Percentiles rank a stretch among this genome's conserved stretches.
Evolutionary conservation across 2,329 filamentous ascomycete genomes (phyloP).

Genomic region (Diaporthe amygdali): DNA sequence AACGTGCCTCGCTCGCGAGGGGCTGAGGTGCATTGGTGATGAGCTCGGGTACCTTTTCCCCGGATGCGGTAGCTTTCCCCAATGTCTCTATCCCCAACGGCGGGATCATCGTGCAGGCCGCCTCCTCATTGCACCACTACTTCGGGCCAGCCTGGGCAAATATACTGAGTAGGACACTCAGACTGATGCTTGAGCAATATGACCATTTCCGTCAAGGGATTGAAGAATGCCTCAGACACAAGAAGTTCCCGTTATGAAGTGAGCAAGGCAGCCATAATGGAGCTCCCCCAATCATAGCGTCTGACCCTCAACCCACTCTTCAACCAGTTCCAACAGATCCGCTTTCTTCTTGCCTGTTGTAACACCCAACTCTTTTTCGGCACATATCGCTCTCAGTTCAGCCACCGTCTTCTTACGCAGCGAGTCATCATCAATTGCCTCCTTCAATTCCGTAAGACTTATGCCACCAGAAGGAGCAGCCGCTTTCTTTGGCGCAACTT

Average conservation of each 20-base stretch:
- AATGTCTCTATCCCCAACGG: not conserved
- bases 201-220: not conserved
- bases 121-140: not conserved
- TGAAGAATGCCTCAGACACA: not conserved
- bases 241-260: not conserved
- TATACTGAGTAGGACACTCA: not conserved
- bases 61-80: not conserved
- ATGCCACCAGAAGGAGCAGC: constrained; percentile 37
- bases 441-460: constrained; percentile 52
- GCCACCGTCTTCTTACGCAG: constrained; percentile 60
- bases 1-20: not conserved
- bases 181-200: not conserved
- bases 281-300: not conserved
- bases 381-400: constrained; percentile 56
- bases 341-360: constrained; percentile 57
- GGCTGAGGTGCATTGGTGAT: not conserved
- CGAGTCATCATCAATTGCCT: constrained; percentile 48
- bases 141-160: too few relatives aligned
- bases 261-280: not conserved
- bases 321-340: constrained; percentile 59
- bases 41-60: constrained; percentile 10
- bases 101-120: not conserved
- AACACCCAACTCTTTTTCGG: constrained; percentile 49
- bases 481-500: constrained; percentile 33
- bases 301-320: constrained; percentile 56